Conservation (phyloP, 768 basidiomycete genomes). For the Suillus bovinus region DNA sequence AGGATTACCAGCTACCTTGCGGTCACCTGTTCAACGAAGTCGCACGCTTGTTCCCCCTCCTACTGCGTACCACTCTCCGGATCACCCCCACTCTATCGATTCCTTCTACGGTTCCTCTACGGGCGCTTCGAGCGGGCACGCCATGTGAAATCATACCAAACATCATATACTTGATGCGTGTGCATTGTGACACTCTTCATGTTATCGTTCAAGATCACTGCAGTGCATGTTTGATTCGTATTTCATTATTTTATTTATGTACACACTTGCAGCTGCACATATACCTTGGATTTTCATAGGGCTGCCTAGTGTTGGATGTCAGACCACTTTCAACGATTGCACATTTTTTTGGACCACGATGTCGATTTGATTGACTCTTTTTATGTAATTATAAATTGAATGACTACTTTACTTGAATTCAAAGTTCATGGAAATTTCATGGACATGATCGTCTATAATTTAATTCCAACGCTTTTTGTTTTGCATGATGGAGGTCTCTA, state of each 20-base stretch:
- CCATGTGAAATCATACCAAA: background rate
- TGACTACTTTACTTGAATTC: too few species aligned
- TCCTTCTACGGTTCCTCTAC: conserved; percentile 25
- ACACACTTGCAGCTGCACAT: background rate
- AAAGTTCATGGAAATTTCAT: background rate
- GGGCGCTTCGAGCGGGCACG: background rate
- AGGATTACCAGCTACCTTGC: conserved; percentile 18
- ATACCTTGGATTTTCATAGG: conserved; percentile 1
- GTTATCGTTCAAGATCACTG: conserved; percentile 3
- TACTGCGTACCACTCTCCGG: conserved; percentile 3
- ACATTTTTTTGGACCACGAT: background rate
- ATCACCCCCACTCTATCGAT: conserved; percentile 26
- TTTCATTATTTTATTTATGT: conserved; percentile 2
- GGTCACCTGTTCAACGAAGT: conserved; percentile 14
- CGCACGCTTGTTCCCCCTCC: conserved; percentile 9
- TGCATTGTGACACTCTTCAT: conserved; percentile 6
- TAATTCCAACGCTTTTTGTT: background rate
- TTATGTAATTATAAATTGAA: too few species aligned
- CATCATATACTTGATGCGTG: background rate
- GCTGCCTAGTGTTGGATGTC: background rate
- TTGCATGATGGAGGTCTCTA: background rate
- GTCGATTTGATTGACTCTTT: conserved; percentile 3
- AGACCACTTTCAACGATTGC: background rate
- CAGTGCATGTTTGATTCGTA: conserved; percentile 1
- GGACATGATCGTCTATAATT: background rate